A percentile compares a stretch with the other conserved stretches of the same genome.
phyloP scores from a whole-genome alignment of 2,329 filamentous ascomycete genomes.

The Uncinocarpus reesii region DNA sequence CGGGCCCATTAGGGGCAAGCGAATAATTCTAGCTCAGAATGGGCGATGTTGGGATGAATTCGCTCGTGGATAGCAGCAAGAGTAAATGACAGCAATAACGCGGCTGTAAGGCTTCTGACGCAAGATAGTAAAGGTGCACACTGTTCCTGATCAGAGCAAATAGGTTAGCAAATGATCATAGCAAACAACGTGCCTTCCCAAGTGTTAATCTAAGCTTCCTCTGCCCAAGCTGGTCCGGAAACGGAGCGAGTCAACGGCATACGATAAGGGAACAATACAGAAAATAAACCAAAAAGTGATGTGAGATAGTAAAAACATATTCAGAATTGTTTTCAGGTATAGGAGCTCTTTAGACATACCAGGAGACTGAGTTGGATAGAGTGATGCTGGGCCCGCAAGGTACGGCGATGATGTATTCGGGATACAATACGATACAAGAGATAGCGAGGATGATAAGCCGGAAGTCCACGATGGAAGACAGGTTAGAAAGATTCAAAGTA shows the following conservation, averaged over 20 bases:
- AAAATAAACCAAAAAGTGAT: too few relatives aligned
- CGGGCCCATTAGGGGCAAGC: conserved; percentile 14
- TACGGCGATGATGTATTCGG: conserved; percentile 4
- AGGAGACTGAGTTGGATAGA: background rate
- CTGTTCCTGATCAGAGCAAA: background rate
- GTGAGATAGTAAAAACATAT: too few relatives aligned
- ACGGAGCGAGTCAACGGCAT: background rate
- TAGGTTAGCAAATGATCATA: background rate
- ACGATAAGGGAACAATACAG: background rate
- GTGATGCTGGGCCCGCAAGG: background rate
- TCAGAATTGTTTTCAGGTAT: background rate
- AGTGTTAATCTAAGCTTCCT: background rate
- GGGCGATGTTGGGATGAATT: background rate
- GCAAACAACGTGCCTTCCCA: background rate
- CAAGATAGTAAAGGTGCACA: too few relatives aligned
- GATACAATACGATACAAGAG: conserved; percentile 10
- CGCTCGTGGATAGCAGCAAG: background rate
- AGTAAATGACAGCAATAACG: too few relatives aligned
- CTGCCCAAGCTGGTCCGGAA: too few relatives aligned
- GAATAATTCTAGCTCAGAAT: background rate
- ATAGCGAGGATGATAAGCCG: background rate
- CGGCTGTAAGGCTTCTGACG: too few relatives aligned
- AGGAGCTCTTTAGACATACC: background rate
- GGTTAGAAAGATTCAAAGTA: background rate
- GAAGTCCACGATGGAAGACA: background rate